Conservation (phyloP, 2,329 filamentous ascomycete genomes). For the Polytolypa hystricis region DNA sequence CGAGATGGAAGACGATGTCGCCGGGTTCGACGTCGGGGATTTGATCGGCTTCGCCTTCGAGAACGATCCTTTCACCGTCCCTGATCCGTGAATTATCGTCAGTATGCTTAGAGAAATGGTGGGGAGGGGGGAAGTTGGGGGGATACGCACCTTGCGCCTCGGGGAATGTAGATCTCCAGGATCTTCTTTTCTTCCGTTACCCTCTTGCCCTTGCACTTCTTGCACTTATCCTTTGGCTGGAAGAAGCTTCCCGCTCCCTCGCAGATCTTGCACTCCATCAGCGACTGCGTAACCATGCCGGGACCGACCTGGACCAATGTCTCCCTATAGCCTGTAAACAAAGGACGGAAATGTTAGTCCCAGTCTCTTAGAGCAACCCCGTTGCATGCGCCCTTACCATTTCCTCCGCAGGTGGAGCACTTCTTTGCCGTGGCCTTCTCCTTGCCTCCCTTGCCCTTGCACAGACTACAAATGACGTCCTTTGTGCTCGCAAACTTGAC, state of each 20-base stretch:
- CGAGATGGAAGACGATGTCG: slow-evolving; percentile 81
- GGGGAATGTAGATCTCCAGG: slow-evolving; percentile 89
- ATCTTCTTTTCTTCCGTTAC: slow-evolving; percentile 84
- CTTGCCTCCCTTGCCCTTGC: slow-evolving; percentile 83
- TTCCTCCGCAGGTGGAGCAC: slow-evolving; percentile 75
- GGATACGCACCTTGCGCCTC: slow-evolving; percentile 59
- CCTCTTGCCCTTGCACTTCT: slow-evolving; percentile 93
- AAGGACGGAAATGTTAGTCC: slow-evolving; percentile 3
- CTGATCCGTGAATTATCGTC: slow-evolving; percentile 6
- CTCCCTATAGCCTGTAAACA: slow-evolving; percentile 51
- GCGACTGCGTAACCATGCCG: slow-evolving; percentile 71
- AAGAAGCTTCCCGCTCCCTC: slow-evolving; percentile 74
- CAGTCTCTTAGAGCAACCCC: background rate
- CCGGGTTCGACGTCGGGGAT: slow-evolving; percentile 78
- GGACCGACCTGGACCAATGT: slow-evolving; percentile 75
- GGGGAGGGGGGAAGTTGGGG: background rate
- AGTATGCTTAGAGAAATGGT: background rate
- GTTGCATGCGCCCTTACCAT: slow-evolving; percentile 37
- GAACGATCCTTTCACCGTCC: slow-evolving; percentile 75
- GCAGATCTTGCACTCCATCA: slow-evolving; percentile 71
- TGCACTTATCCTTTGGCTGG: slow-evolving; percentile 95
- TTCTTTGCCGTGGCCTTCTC: slow-evolving; percentile 76
- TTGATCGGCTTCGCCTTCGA: slow-evolving; percentile 92
- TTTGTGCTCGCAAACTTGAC: slow-evolving; percentile 95
- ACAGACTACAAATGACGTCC: slow-evolving; percentile 76